These are phyloP conservation scores for Arctium lappa DNA, from an alignment of 129 eudicot species.

Conservation along the genomic window DNA sequence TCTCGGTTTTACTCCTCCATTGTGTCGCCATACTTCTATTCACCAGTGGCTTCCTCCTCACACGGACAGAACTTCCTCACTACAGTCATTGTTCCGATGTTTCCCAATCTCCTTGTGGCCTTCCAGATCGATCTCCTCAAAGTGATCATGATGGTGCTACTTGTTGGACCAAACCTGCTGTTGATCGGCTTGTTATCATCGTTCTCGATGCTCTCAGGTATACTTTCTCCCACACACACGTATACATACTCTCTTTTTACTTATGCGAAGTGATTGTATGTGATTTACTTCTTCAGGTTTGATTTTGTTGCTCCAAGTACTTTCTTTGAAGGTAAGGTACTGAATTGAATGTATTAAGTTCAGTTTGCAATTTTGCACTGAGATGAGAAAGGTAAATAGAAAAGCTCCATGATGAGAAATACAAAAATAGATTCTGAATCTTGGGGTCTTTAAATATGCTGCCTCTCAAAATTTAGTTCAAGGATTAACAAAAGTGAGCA, in stretches of 20 bases:
- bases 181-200: slow-evolving; percentile 79
- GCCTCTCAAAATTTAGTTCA: background rate
- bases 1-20: slow-evolving; percentile 48
- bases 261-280: background rate
- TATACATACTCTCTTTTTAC: background rate
- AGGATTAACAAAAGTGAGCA: background rate
- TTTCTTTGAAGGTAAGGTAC: slow-evolving; percentile 54
- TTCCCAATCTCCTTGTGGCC: slow-evolving; percentile 60
- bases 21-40: slow-evolving; percentile 57
- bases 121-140: slow-evolving; percentile 9
- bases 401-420: background rate
- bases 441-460: background rate
- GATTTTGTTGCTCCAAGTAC: slow-evolving; percentile 96
- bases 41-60: slow-evolving; percentile 88
- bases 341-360: background rate
- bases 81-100: slow-evolving; percentile 71
- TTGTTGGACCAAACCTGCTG: slow-evolving; percentile 86
- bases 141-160: background rate
- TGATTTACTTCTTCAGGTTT: slow-evolving; percentile 46
- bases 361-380: background rate
- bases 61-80: slow-evolving; percentile 81
- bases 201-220: slow-evolving; percentile 93
- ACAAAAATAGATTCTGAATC: background rate
- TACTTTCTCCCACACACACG: background rate
- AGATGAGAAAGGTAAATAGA: background rate